Evolutionary conservation across 768 basidiomycete species (phyloP).

Genomic region (Cystofilobasidium bisporidii): DNA sequence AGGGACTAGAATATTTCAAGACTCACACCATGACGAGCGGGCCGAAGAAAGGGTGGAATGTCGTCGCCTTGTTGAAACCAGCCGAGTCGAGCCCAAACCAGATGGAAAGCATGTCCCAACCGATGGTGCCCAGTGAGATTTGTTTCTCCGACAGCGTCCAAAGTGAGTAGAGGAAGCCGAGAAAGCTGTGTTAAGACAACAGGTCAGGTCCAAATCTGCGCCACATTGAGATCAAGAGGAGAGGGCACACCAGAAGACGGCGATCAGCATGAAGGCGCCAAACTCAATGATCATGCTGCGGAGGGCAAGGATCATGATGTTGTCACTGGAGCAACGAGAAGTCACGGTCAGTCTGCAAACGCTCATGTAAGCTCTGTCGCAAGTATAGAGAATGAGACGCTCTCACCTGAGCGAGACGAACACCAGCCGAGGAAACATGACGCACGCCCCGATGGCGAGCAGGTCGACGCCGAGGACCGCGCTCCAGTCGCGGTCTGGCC

Average conservation of each 20-base stretch:
- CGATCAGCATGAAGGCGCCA: slow-evolving; percentile 48
- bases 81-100: slow-evolving; percentile 52
- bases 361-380: slow-evolving; percentile 38
- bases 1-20: background rate
- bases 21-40: slow-evolving; percentile 55
- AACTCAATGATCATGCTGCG: slow-evolving; percentile 93
- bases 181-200: slow-evolving; percentile 51
- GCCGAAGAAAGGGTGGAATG: slow-evolving; percentile 52
- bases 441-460: slow-evolving; percentile 75
- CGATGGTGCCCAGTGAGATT: slow-evolving; percentile 44
- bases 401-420: slow-evolving; percentile 22
- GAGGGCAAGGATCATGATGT: slow-evolving; percentile 45
- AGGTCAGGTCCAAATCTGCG: slow-evolving; percentile 31
- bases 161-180: slow-evolving; percentile 82
- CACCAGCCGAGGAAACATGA: slow-evolving; percentile 72
- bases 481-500: slow-evolving; percentile 47
- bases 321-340: slow-evolving; percentile 72
- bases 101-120: slow-evolving; percentile 91
- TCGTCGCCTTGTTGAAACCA: slow-evolving; percentile 64
- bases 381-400: slow-evolving; percentile 3
- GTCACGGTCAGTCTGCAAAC: slow-evolving; percentile 44
- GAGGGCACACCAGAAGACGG: slow-evolving; percentile 75
- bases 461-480: slow-evolving; percentile 64
- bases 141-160: slow-evolving; percentile 63
- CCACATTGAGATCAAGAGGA: slow-evolving; percentile 60